These are phyloP conservation scores for Trichosporon sp. DNA, from an alignment of 1,284 basidiomycete genomes.

Conservation along the genomic window DNA sequence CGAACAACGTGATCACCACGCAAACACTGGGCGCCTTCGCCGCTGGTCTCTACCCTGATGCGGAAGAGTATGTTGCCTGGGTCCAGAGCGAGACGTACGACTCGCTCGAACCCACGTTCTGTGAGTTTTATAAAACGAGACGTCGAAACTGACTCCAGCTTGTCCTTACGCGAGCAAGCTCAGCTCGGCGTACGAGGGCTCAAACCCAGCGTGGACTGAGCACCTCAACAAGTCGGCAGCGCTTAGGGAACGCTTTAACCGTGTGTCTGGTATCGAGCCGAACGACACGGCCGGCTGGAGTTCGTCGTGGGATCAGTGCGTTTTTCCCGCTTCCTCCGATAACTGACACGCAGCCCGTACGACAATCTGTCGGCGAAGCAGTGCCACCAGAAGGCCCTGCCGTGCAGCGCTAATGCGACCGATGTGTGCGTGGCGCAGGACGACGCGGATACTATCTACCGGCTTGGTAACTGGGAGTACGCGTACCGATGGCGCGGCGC, in stretches of 20 bases:
- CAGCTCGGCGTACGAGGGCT: slow-evolving; percentile 27
- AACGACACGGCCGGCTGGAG: slow-evolving; percentile 44
- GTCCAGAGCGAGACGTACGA: slow-evolving; percentile 39
- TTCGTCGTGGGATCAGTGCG: slow-evolving; percentile 47
- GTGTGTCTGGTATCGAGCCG: slow-evolving; percentile 39
- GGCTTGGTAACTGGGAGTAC: slow-evolving; percentile 49
- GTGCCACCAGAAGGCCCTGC: slow-evolving; percentile 44
- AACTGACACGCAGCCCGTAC: slow-evolving; percentile 36
- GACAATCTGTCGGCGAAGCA: slow-evolving; percentile 51
- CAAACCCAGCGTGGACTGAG: slow-evolving; percentile 35
- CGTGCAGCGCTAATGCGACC: slow-evolving; percentile 43
- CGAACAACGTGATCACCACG: slow-evolving; percentile 49
- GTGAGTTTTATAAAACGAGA: slow-evolving; percentile 21
- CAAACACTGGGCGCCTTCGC: slow-evolving; percentile 45
- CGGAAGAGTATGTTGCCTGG: slow-evolving; percentile 37
- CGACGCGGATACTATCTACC: slow-evolving; percentile 46
- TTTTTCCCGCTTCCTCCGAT: neutral
- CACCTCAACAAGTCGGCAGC: slow-evolving; percentile 37
- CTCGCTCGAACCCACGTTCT: slow-evolving; percentile 44
- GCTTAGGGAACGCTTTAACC: slow-evolving; percentile 38
- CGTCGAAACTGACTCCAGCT: slow-evolving; percentile 22
- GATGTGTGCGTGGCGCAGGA: slow-evolving; percentile 38
- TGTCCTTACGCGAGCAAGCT: slow-evolving; percentile 33
- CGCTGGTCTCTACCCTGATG: slow-evolving; percentile 40
- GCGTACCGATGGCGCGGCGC: slow-evolving; percentile 43